These are phyloP conservation scores for Calocybe cyanea DNA, from an alignment of 768 basidiomycete genomes.

Conservation along the genomic window DNA sequence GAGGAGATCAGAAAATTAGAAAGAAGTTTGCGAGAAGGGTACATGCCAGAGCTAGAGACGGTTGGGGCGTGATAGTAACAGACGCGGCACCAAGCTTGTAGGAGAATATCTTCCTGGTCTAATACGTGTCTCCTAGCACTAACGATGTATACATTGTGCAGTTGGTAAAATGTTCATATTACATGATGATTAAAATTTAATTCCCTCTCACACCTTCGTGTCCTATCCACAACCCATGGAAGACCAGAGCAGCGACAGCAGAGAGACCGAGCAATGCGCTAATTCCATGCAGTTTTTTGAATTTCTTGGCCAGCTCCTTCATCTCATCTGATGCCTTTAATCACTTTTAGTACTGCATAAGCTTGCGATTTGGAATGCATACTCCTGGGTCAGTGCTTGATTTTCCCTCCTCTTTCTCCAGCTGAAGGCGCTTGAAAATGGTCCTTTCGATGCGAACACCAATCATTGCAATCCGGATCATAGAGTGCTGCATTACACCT, in stretches of 20 bases:
- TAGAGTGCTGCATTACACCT: conserved; percentile 17
- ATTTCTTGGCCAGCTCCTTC: conserved; percentile 64
- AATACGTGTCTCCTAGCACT: conserved; percentile 13
- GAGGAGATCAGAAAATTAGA: conserved; percentile 86
- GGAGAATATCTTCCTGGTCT: conserved; percentile 22
- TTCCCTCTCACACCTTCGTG: conserved; percentile 45
- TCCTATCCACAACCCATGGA: conserved; percentile 74
- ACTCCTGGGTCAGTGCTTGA: conserved; percentile 62
- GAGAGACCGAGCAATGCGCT: conserved; percentile 64
- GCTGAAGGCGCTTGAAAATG: conserved; percentile 70
- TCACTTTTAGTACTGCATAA: neutral
- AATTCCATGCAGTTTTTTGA: conserved; percentile 64
- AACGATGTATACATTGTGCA: conserved; percentile 12
- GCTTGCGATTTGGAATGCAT: conserved; percentile 2
- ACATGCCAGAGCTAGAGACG: conserved; percentile 72
- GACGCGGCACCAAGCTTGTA: conserved; percentile 22
- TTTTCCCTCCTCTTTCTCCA: conserved; percentile 75
- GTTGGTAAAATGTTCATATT: conserved; percentile 10
- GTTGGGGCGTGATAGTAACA: conserved; percentile 60
- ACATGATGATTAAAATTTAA: conserved; percentile 13
- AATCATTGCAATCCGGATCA: conserved; percentile 1
- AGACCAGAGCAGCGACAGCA: conserved; percentile 54
- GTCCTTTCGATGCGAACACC: conserved; percentile 37
- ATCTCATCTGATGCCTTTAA: conserved; percentile 61
- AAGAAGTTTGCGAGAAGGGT: conserved; percentile 79